These are phyloP conservation scores for Marchantia polymorpha DNA, from an alignment of 225 moss, liverwort and hornwort species.

Conservation along the genomic window DNA sequence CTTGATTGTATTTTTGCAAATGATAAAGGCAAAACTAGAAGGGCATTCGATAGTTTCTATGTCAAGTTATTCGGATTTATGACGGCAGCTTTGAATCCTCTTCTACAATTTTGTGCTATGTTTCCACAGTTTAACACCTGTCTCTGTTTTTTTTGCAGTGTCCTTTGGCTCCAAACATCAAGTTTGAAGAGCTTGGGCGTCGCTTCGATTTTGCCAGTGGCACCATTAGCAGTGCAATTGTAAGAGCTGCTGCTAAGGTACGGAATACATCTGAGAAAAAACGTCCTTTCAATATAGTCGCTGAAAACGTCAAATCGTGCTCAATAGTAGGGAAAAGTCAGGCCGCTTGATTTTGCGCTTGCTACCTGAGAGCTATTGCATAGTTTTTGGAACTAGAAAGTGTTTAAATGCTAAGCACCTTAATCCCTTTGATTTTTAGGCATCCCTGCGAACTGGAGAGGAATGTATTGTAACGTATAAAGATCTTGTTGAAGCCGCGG, in stretches of 20 bases:
- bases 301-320: neutral
- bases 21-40: neutral
- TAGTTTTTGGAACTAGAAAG: neutral
- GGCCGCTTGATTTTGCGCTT: neutral
- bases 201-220: constrained; percentile 59
- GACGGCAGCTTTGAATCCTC: neutral
- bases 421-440: constrained; percentile 28
- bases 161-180: constrained; percentile 39
- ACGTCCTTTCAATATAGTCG: neutral
- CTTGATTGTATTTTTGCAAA: neutral
- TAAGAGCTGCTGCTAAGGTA: constrained; percentile 58
- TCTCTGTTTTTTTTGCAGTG: constrained; percentile 26
- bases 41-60: neutral
- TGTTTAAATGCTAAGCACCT: neutral
- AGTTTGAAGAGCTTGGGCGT: constrained; percentile 54
- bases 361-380: neutral
- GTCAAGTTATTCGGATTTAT: neutral
- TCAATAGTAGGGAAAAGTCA: neutral
- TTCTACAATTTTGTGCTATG: neutral
- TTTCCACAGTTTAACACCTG: neutral
- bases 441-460: constrained; percentile 46
- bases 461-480: constrained; percentile 43
- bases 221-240: constrained; percentile 57
- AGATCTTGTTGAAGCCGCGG: constrained; percentile 54
- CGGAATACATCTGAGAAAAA: neutral